Conservation (phyloP, 2,329 filamentous ascomycete genomes). For the Colletotrichum lini region DNA sequence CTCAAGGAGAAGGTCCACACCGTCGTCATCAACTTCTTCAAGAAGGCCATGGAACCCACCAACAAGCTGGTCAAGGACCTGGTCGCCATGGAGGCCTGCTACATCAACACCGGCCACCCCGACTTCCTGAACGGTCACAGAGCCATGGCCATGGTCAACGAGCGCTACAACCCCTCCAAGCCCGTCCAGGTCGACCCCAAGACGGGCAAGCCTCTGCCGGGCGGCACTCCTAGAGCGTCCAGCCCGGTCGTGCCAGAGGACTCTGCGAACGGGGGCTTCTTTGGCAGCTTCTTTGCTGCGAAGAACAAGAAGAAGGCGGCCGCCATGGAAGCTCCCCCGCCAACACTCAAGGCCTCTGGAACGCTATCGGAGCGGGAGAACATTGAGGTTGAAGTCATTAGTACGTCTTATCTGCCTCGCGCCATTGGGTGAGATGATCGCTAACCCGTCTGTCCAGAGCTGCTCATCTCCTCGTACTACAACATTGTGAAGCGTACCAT, state of each 20-base stretch:
- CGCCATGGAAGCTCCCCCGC: slow-evolving; percentile 97
- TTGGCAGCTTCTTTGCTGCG: slow-evolving; percentile 97
- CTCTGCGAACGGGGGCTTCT: slow-evolving; percentile 83
- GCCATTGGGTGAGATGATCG: neutral
- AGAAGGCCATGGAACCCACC: slow-evolving; percentile 97
- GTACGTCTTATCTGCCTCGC: slow-evolving; percentile 67
- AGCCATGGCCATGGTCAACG: slow-evolving; percentile 98
- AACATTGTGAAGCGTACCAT: slow-evolving; percentile 98
- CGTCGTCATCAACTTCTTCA: slow-evolving; percentile 95
- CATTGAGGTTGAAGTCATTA: slow-evolving; percentile 98
- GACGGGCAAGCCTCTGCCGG: slow-evolving; percentile 92
- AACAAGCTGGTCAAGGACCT: slow-evolving; percentile 97
- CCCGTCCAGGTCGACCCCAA: slow-evolving; percentile 98
- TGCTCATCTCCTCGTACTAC: slow-evolving; percentile 96
- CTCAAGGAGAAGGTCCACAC: slow-evolving; percentile 97
- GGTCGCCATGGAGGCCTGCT: slow-evolving; percentile 95
- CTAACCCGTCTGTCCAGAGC: slow-evolving; percentile 69
- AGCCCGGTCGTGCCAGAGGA: slow-evolving; percentile 78
- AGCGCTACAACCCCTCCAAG: slow-evolving; percentile 85
- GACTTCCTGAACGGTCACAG: slow-evolving; percentile 98
- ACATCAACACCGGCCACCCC: slow-evolving; percentile 98
- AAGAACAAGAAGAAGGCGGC: slow-evolving; percentile 99
- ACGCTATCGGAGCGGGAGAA: slow-evolving; percentile 94
- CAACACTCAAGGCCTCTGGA: slow-evolving; percentile 93
- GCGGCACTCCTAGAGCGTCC: slow-evolving; percentile 77